These are phyloP conservation scores for Arctium lappa DNA, from an alignment of 129 eudicot genomes.

Conservation along the genomic window DNA sequence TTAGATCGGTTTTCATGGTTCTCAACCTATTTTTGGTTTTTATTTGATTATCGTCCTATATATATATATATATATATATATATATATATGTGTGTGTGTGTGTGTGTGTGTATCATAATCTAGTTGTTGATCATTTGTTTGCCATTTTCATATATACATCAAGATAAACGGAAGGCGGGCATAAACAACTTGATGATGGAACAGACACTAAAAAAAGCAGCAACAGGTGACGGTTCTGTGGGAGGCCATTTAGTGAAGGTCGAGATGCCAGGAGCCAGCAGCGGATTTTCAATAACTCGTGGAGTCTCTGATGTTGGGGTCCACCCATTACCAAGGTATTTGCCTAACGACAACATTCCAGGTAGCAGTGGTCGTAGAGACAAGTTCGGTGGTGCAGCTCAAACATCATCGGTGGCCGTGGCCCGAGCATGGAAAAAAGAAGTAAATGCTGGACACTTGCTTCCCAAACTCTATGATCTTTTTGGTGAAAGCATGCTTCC, in stretches of 20 bases:
- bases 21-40: too few species aligned
- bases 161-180: slow-evolving; percentile 79
- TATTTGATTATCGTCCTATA: too few species aligned
- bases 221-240: slow-evolving; percentile 49
- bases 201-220: slow-evolving; percentile 65
- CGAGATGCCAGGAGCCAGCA: slow-evolving; percentile 51
- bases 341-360: slow-evolving; percentile 39
- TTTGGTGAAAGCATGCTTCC: slow-evolving; percentile 83
- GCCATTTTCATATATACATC: slow-evolving; percentile 1
- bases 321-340: slow-evolving; percentile 32
- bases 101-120: neutral
- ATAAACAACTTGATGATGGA: slow-evolving; percentile 70
- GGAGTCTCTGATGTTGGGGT: slow-evolving; percentile 43
- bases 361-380: slow-evolving; percentile 54
- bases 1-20: too few species aligned
- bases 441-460: slow-evolving; percentile 48
- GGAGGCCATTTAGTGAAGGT: slow-evolving; percentile 37
- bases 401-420: slow-evolving; percentile 30
- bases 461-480: slow-evolving; percentile 50
- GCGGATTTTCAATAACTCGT: slow-evolving; percentile 48
- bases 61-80: too few species aligned
- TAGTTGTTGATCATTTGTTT: slow-evolving; percentile 3
- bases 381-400: slow-evolving; percentile 33
- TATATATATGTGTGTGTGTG: too few species aligned
- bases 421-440: slow-evolving; percentile 75